Base-by-base conservation (phyloP, 2,329 filamentous ascomycete species). In the Penicillium verrucosum region DNA sequence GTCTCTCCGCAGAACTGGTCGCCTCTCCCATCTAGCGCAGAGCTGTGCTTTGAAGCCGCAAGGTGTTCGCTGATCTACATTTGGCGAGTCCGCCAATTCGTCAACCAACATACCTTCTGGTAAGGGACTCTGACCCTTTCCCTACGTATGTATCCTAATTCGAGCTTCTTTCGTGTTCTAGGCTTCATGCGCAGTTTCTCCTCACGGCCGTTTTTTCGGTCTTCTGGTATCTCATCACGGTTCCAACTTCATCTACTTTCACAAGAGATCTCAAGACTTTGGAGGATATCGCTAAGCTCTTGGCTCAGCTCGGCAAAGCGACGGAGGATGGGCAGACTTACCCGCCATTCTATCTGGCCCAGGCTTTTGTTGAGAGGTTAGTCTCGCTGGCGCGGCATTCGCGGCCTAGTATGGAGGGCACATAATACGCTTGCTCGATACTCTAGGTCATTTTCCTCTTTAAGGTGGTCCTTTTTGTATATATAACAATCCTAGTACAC, bases 161-260 rank as follows among this genome's bases (percentile, higher is more conserved):
- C 10, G 3, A 4, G 16, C 5, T 23, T 50, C 5, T 37, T 23
- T 10, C 1, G 8, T n/a, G 1, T 14, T 32, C 3, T 10, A 68
- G 66, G 66, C 57, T 68, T 21, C 62, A 65, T 18, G 62, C 66
- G 16, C 64, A 68, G 25, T 66, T 65, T 21, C 25, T 67, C 5
- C 44, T 68, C 5, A 62, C 64, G 0, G 60, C 65, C 7, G 53
- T 66, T 12, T 29, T 66, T 12, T 64, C 62, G 0, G 56, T 68
- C 27, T 67, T 66, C 41, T 58, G 56, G 41, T 62, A 63, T 45
- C 58, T 68, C 7, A 63, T 66, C 29, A 58, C 55, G 10, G 41
- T 47, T 16, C 60, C 65, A 2, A 29, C 42, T 10, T 53, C 60
- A n/a, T 5, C 52, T 6, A 62, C 50, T 1, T 62, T 64, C 23